Evolutionary conservation across 2,329 filamentous ascomycete genomes (phyloP).

Genomic region (Ceratocystis colombiana): DNA sequence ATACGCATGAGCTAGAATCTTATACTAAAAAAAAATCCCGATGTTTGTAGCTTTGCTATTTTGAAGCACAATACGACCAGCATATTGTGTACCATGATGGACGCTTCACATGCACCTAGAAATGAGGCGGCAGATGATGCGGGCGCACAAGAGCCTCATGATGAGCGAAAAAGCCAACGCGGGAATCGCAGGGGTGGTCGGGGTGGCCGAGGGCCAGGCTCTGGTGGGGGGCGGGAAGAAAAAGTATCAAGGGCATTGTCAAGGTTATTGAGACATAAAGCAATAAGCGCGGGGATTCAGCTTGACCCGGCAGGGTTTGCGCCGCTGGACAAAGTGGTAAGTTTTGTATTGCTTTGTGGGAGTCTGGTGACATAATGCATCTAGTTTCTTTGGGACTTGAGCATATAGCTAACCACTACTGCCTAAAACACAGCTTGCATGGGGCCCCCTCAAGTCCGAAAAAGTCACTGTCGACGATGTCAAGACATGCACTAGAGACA

Average conservation of each 20-base stretch:
- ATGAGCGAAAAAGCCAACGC: conserved; percentile 24
- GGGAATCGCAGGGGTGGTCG: conserved; percentile 31
- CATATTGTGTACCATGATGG: neutral
- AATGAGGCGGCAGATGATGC: neutral
- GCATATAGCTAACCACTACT: neutral
- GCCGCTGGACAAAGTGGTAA: conserved; percentile 48
- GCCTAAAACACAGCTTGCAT: conserved; percentile 38
- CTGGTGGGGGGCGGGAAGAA: conserved; percentile 37
- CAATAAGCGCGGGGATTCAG: conserved; percentile 44
- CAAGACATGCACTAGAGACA: conserved; percentile 55
- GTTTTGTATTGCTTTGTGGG: conserved; percentile 30
- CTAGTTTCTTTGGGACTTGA: too few species aligned
- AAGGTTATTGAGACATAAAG: conserved; percentile 47
- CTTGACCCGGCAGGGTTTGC: conserved; percentile 53
- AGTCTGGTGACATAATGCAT: too few species aligned
- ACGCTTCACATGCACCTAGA: neutral
- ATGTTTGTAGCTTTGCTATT: neutral
- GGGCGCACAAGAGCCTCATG: neutral
- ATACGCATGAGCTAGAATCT: too few species aligned
- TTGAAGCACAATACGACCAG: too few species aligned
- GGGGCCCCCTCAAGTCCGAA: conserved; percentile 53
- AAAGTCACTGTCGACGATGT: conserved; percentile 69
- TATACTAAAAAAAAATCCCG: neutral
- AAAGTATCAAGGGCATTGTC: conserved; percentile 47
- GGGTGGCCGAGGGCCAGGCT: conserved; percentile 29